Evolutionary conservation across 202 grass and related monocot species (phyloP).

Genomic region (Saccharum hybrid): DNA sequence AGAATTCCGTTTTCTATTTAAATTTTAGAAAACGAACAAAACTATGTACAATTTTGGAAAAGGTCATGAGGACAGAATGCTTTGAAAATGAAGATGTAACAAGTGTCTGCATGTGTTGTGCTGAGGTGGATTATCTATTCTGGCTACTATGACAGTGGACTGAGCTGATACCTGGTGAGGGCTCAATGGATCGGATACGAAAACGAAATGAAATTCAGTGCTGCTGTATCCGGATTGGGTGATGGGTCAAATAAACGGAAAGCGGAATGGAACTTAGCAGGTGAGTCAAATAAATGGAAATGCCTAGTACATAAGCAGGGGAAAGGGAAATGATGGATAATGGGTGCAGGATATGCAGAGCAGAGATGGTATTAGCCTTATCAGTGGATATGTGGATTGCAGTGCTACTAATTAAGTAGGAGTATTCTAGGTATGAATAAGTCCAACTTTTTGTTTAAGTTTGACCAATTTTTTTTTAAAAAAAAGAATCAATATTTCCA

Average conservation of each 20-base stretch:
- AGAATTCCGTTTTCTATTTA: neutral
- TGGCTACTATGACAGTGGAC: neutral
- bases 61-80: neutral
- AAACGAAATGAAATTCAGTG: neutral
- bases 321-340: too few relatives aligned
- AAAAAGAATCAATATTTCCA: too few relatives aligned
- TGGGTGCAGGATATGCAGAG: neutral
- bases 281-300: too few relatives aligned
- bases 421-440: too few relatives aligned
- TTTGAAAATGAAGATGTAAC: neutral
- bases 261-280: too few relatives aligned
- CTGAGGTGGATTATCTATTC: neutral
- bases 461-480: too few relatives aligned
- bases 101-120: neutral
- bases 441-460: too few relatives aligned
- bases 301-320: too few relatives aligned
- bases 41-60: neutral
- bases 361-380: neutral
- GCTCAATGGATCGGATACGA: neutral
- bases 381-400: too few relatives aligned
- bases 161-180: neutral
- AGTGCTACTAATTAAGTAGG: too few relatives aligned
- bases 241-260: neutral
- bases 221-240: neutral
- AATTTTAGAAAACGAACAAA: neutral